Percentiles rank a stretch among this genome's conserved stretches.
Evolutionary conservation across 305 asterid genomes (phyloP).

Genomic region (Solanum hybrid): DNA sequence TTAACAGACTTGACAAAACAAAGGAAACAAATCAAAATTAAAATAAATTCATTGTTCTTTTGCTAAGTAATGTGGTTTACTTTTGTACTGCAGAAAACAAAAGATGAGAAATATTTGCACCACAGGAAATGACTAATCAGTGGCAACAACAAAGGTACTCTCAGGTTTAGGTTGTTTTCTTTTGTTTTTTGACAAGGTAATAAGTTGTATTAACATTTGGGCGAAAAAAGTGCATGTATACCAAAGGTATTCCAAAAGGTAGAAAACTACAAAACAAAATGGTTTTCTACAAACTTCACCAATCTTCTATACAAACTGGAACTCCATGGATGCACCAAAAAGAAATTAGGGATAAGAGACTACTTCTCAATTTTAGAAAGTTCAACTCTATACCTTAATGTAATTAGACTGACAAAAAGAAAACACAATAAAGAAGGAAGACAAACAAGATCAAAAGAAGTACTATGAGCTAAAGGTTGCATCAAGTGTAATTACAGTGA

Average conservation of each 20-base stretch:
- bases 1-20: background rate
- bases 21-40: background rate
- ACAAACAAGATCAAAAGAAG: background rate
- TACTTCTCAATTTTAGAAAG: background rate
- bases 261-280: background rate
- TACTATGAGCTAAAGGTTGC: background rate
- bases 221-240: background rate
- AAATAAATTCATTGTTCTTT: background rate
- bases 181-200: background rate
- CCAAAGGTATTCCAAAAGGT: background rate
- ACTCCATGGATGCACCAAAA: background rate
- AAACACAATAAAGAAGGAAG: background rate
- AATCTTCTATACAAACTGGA: background rate
- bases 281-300: background rate
- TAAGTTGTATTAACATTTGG: background rate
- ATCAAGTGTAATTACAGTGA: background rate
- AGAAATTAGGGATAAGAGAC: background rate
- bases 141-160: background rate
- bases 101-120: background rate
- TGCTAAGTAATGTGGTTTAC: background rate
- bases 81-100: background rate
- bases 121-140: background rate
- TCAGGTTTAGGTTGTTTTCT: background rate
- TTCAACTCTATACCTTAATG: background rate
- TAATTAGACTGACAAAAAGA: background rate